Base-by-base conservation (phyloP, 2,329 filamentous ascomycete genomes). In the Seiridium unicorne region DNA sequence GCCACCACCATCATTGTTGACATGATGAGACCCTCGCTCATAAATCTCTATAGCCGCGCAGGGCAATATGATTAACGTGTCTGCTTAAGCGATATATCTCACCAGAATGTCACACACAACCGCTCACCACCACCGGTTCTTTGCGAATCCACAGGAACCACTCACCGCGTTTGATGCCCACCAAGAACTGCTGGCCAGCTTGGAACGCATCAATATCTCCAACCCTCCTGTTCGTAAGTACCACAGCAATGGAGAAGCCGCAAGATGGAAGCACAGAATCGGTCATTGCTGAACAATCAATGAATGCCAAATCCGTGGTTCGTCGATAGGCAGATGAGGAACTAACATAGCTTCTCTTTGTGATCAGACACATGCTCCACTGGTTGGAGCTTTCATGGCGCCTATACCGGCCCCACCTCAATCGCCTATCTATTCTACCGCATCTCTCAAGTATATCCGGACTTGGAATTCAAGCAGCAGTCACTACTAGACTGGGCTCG, bases 361-460 rank as follows among this genome's bases (percentile, higher is more conserved):
- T 26, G 18, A 26, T 26, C 18, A 1, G 66, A 70, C 48, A 68
- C 68, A 3, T 69, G 65, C 51, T 70, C 70, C 3, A 71, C 69
- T 3, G 62, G 62, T 13, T 71, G 68, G 70, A 58, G 56, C 3
- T 71, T 80, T 10, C 73, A 76, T n/a, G 84, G 84, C 0, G 67
- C 87, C 10, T 83, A 81, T 65, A 74, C 72, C 2, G 84, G 84
- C 1, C 83, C 83, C 13, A 85, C 82, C 2, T 81, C 81, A 11
- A 72, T 85, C n/a, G 81, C 82, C 4, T 83, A 84, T 62, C 74
- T 87, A 8, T 84, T 87, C 69, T 77, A 83, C 31, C 74, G 75
- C 7, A 72, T 85, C 3, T 81, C 79, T 5, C 68, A 69, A 2
- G 62, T 70, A 2, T 75, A 80, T 32, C 81, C 83, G 0, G 68